Evolutionary conservation across 192 early-diverging fungal genomes (phyloP), one percentile per base, ranked within the genome.

Genomic region (Coemansia sp.): DNA sequence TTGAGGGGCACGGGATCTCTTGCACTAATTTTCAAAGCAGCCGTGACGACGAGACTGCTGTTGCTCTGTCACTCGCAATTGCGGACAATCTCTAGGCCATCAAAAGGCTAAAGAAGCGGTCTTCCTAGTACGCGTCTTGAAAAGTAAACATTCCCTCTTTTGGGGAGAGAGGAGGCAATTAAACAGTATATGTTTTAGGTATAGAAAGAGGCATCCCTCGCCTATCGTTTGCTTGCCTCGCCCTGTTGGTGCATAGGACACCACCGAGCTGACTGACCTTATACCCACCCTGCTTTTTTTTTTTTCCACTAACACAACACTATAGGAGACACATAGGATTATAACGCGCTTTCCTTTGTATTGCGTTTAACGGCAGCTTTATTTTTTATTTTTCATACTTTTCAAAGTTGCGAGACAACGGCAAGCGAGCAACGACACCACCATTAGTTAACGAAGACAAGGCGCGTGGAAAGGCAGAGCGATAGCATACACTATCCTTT

Each of bases 341-440:
- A 38, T 9, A 38, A 9, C 34, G 34, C 34, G 34, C 50, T 22
- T 52, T 27, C 22, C 28, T 54, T 54, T 54, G 19, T 28, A 27
- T 54, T 54, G 25, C 52, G 28, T 24, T 7, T 23, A 54, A 24
- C 28, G 25, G 14, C 30, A 38, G 16, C 21, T 30, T 61, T 59
- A 25, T 19, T 54, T 18, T 41, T 54, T 63, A 19, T 54, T 63
- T 31, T 62, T 51, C 22, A 32, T 27, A 30, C 49, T 52, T 28
- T 48, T 32, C 28, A 21, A 50, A 16, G 31, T 50, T 18, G 26
- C 60, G 60, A 50, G 51, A 19, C 48, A 62, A 34, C 25, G 21
- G 25, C 44, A 62, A 30, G 48, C 48, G 41, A 34, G 44, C 53
- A 56, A 58, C 50, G 34, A 32, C 56, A 59, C 26, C 31, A 38